Evolutionary conservation across 352 stramenopile species (phyloP).

Genomic region (Elongisporangium undulatum): DNA sequence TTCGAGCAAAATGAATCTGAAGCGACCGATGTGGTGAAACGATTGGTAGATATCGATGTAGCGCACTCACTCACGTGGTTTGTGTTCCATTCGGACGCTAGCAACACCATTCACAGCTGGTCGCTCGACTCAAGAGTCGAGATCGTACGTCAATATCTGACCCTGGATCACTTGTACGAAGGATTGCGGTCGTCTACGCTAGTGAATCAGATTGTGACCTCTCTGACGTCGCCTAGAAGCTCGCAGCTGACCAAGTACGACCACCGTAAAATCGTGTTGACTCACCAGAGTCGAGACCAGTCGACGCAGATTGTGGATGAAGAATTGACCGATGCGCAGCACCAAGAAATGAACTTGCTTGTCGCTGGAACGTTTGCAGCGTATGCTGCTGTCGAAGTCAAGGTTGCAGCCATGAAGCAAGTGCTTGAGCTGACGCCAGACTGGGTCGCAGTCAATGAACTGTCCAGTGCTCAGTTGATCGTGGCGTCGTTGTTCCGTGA

Average conservation of each 20-base stretch:
- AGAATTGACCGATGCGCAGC: conserved; percentile 22
- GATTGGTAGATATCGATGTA: conserved; percentile 67
- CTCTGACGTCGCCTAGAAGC: conserved; percentile 5
- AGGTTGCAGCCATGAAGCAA: conserved; percentile 11
- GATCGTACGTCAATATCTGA: conserved; percentile 34
- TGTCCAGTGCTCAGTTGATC: background rate
- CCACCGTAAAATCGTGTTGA: conserved; percentile 3
- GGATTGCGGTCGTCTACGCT: conserved; percentile 19
- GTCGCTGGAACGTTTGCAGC: conserved; percentile 14
- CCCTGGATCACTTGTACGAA: conserved; percentile 43
- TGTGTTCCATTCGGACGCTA: conserved; percentile 46
- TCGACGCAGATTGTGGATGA: conserved; percentile 1
- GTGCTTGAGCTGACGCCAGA: conserved; percentile 13
- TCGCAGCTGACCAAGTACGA: conserved; percentile 7
- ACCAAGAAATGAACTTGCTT: conserved; percentile 22
- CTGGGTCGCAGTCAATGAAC: conserved; percentile 10
- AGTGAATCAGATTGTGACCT: conserved; percentile 5
- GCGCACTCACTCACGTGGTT: conserved; percentile 70
- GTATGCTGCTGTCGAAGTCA: conserved; percentile 12
- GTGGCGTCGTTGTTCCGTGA: background rate
- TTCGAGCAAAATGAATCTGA: conserved; percentile 12
- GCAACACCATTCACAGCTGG: conserved; percentile 8
- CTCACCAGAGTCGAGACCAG: background rate
- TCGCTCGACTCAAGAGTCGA: conserved; percentile 27
- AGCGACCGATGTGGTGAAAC: conserved; percentile 28